phyloP scores from a whole-genome alignment of 2,329 filamentous ascomycete genomes.

The Arthrobotrys entomopaga region DNA sequence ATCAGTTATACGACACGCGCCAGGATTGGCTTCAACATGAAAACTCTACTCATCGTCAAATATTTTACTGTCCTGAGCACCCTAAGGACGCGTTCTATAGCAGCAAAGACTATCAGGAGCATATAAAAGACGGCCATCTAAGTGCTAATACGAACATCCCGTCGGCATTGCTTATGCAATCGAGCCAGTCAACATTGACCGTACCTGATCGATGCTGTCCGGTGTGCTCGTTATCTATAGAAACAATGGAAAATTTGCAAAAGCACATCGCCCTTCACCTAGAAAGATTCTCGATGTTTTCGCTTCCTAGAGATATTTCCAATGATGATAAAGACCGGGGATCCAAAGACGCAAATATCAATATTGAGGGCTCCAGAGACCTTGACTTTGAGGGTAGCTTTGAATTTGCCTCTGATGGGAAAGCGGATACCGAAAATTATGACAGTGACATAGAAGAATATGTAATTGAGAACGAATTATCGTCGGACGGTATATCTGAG shows the following conservation, averaged over 20 bases:
- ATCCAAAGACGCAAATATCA: slow-evolving; percentile 13
- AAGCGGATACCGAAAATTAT: neutral
- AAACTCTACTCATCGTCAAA: slow-evolving; percentile 29
- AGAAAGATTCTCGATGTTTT: slow-evolving; percentile 42
- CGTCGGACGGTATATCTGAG: too few relatives aligned
- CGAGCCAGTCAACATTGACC: slow-evolving; percentile 30
- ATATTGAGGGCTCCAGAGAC: slow-evolving; percentile 39
- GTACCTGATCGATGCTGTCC: slow-evolving; percentile 42
- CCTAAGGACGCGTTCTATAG: slow-evolving; percentile 12
- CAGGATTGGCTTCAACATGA: slow-evolving; percentile 45
- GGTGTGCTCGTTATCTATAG: slow-evolving; percentile 21
- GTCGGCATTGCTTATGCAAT: slow-evolving; percentile 17
- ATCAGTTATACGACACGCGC: slow-evolving; percentile 47
- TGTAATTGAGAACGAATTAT: too few relatives aligned
- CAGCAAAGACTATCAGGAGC: slow-evolving; percentile 21
- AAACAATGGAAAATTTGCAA: slow-evolving; percentile 25
- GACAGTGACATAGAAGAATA: too few relatives aligned
- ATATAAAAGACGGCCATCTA: slow-evolving; percentile 26
- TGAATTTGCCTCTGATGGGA: neutral
- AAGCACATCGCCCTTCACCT: slow-evolving; percentile 46
- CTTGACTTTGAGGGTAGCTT: slow-evolving; percentile 16
- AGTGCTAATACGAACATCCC: neutral
- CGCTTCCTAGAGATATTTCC: slow-evolving; percentile 17
- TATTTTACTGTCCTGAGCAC: slow-evolving; percentile 35
- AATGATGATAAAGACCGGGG: slow-evolving; percentile 5